These are phyloP conservation scores for Terana coerulea DNA, from an alignment of 768 basidiomycete species.

Conservation along the genomic window DNA sequence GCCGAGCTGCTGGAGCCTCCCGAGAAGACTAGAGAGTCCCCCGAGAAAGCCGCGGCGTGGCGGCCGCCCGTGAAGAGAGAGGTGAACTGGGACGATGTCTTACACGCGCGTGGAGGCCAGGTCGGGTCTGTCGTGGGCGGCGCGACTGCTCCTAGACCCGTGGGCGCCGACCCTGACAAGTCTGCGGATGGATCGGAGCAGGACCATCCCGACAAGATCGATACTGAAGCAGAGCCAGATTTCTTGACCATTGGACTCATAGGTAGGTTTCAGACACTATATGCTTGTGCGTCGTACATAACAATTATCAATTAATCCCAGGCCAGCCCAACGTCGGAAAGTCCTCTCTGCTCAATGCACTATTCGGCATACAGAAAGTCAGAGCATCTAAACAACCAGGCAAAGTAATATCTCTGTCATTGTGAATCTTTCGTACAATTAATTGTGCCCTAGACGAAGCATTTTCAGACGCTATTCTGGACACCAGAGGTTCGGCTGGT, in stretches of 20 bases:
- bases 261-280: conserved; percentile 35
- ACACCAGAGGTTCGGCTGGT: conserved; percentile 83
- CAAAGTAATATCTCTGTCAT: conserved; percentile 46
- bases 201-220: conserved; percentile 7
- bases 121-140: conserved; percentile 45
- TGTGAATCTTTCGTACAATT: background rate
- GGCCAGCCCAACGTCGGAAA: conserved; percentile 98
- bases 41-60: conserved; percentile 57
- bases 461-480: conserved; percentile 93
- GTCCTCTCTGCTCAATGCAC: conserved; percentile 85
- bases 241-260: conserved; percentile 80
- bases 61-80: conserved; percentile 54
- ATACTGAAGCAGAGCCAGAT: conserved; percentile 37
- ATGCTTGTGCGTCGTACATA: background rate
- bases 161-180: background rate
- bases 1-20: conserved; percentile 67
- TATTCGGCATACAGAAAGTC: conserved; percentile 78
- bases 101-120: conserved; percentile 39
- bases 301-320: conserved; percentile 22
- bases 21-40: conserved; percentile 42
- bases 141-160: conserved; percentile 32
- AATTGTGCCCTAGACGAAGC: conserved; percentile 64
- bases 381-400: conserved; percentile 84
- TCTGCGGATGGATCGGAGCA: background rate
- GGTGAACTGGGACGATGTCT: conserved; percentile 73